Conservation (phyloP, 768 basidiomycete species). For the Mycena crocata region DNA sequence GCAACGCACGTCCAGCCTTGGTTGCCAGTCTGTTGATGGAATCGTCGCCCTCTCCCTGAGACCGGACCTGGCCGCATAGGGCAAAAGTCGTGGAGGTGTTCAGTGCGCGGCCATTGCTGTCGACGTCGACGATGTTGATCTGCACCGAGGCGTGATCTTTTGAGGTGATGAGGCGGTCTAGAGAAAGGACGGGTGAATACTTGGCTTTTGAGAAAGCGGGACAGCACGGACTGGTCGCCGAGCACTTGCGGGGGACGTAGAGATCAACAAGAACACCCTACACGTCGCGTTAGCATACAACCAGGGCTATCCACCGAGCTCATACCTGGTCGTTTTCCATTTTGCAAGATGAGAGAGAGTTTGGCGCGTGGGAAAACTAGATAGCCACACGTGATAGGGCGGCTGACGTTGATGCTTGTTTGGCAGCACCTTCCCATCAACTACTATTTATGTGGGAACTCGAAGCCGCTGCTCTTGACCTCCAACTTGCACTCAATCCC, state of each 20-base stretch:
- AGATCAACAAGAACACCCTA: conserved; percentile 99
- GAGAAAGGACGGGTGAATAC: conserved; percentile 7
- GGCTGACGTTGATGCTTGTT: too few relatives aligned
- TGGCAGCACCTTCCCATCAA: too few relatives aligned
- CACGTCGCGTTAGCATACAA: conserved; percentile 9
- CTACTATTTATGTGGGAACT: neutral
- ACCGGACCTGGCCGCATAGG: conserved; percentile 92
- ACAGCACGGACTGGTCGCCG: conserved; percentile 87
- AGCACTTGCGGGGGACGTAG: conserved; percentile 99
- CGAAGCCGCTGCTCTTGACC: conserved; percentile 4
- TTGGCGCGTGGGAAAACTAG: too few relatives aligned
- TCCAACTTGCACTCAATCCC: conserved; percentile 21
- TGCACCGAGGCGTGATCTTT: conserved; percentile 99
- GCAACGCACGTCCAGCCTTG: conserved; percentile 88
- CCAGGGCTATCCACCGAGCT: neutral
- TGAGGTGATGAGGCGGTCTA: conserved; percentile 97
- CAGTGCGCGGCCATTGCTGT: conserved; percentile 85
- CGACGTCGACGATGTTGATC: conserved; percentile 94
- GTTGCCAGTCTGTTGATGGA: conserved; percentile 96
- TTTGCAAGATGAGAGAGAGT: conserved; percentile 32
- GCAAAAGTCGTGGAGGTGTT: conserved; percentile 91
- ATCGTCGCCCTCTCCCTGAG: conserved; percentile 96
- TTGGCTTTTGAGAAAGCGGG: conserved; percentile 4
- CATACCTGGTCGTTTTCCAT: conserved; percentile 94
- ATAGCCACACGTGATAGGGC: too few relatives aligned